Evolutionary conservation across 2,329 filamentous ascomycete species (phyloP).

Genomic region (Aspergillus niger): DNA sequence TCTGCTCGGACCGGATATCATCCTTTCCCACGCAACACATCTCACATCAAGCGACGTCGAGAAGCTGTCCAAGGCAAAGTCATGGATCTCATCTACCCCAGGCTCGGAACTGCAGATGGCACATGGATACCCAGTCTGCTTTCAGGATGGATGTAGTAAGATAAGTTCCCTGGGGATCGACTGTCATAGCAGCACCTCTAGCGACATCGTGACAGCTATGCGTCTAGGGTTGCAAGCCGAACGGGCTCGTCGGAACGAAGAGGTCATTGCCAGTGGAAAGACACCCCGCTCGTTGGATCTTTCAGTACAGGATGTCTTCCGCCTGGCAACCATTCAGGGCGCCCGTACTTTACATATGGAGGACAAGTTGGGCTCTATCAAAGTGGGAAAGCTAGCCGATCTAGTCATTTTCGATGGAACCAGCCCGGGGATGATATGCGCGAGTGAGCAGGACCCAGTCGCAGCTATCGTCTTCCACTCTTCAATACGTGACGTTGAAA

Average conservation of each 20-base stretch:
- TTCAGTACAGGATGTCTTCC: conserved; percentile 29
- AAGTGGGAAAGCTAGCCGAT: conserved; percentile 33
- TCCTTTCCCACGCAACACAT: conserved; percentile 29
- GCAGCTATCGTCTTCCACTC: conserved; percentile 35
- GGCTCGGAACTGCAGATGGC: conserved; percentile 37
- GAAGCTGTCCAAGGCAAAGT: conserved; percentile 19
- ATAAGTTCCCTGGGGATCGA: conserved; percentile 33
- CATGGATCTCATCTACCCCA: conserved; percentile 31
- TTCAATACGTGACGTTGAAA: neutral
- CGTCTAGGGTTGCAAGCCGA: conserved; percentile 29
- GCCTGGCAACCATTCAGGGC: conserved; percentile 34
- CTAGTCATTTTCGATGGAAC: conserved; percentile 32
- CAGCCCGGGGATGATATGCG: conserved; percentile 30
- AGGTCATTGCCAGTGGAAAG: conserved; percentile 12
- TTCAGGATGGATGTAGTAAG: conserved; percentile 21
- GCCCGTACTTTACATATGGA: conserved; percentile 31
- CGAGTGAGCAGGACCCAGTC: conserved; percentile 29
- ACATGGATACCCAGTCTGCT: conserved; percentile 29
- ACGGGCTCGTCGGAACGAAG: conserved; percentile 21
- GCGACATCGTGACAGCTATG: conserved; percentile 30
- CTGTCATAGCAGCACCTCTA: conserved; percentile 34
- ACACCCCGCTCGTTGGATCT: conserved; percentile 16
- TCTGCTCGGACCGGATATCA: conserved; percentile 23
- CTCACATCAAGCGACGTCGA: conserved; percentile 21
- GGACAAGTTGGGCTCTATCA: conserved; percentile 29